These are phyloP conservation scores for Cyclanthera cordifolia DNA, from an alignment of 306 rosid genomes.

Conservation along the genomic window DNA sequence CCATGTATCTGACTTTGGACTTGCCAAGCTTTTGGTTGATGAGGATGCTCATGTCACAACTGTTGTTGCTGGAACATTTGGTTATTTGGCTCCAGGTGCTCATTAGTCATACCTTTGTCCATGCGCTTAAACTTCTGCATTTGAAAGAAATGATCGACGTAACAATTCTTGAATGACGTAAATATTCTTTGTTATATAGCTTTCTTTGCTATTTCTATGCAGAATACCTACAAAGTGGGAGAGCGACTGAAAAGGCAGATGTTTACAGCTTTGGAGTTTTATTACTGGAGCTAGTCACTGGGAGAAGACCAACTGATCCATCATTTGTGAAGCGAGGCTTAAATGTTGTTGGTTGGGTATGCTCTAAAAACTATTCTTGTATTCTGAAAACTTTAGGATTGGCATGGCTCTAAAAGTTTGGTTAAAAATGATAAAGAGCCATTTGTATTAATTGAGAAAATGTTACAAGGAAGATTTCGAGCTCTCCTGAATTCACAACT, in stretches of 20 bases:
- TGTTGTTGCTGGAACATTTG: conserved; percentile 97
- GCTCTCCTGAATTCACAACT: too few relatives aligned
- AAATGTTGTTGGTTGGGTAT: conserved; percentile 97
- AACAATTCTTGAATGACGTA: background rate
- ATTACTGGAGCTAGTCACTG: conserved; percentile 84
- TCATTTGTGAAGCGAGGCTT: conserved; percentile 70
- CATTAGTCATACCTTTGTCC: background rate
- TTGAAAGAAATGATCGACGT: background rate
- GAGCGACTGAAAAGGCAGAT: conserved; percentile 88
- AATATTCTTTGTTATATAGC: background rate
- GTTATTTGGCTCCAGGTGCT: conserved; percentile 89
- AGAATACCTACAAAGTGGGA: conserved; percentile 94
- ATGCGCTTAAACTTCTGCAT: too few relatives aligned
- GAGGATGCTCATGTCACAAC: conserved; percentile 92
- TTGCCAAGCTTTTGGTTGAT: conserved; percentile 84
- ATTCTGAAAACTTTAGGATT: background rate
- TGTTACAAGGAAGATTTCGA: too few relatives aligned
- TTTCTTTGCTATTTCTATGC: background rate
- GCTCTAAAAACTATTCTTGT: conserved; percentile 17
- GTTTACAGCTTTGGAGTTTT: conserved; percentile 92
- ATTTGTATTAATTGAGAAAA: too few relatives aligned
- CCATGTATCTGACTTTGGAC: conserved; percentile 83
- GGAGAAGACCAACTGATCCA: conserved; percentile 94
- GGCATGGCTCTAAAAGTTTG: too few relatives aligned
- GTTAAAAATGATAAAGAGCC: too few relatives aligned